Evolutionary conservation across 768 basidiomycete species (phyloP).

Genomic region (Pilatotrama ljubarskyi): DNA sequence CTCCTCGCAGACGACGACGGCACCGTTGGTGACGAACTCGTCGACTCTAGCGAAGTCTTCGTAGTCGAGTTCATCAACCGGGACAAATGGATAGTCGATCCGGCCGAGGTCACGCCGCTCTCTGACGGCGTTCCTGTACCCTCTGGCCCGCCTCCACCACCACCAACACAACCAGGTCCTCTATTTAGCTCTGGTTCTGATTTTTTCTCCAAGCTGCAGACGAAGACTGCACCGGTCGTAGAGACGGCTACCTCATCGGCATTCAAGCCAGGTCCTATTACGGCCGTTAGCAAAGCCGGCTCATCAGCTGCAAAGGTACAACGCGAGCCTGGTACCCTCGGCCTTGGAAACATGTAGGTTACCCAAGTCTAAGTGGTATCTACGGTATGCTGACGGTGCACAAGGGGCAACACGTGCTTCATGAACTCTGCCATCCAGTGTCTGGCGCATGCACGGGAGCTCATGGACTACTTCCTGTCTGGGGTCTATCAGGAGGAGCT

Average conservation of each 20-base stretch:
- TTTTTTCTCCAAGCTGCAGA: slow-evolving; percentile 45
- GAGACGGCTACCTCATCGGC: slow-evolving; percentile 15
- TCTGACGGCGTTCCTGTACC: neutral
- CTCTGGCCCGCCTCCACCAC: slow-evolving; percentile 6
- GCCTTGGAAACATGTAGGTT: slow-evolving; percentile 83
- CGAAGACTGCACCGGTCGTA: slow-evolving; percentile 8
- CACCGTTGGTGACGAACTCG: slow-evolving; percentile 57
- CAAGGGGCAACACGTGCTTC: slow-evolving; percentile 95
- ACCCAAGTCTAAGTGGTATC: neutral
- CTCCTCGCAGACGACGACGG: slow-evolving; percentile 47
- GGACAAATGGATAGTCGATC: slow-evolving; percentile 60
- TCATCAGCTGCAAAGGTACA: slow-evolving; percentile 30
- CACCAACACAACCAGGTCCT: slow-evolving; percentile 16
- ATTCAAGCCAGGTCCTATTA: slow-evolving; percentile 13
- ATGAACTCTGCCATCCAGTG: slow-evolving; percentile 99
- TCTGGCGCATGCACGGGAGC: slow-evolving; percentile 86
- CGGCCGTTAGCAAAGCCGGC: slow-evolving; percentile 13
- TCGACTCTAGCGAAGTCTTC: slow-evolving; percentile 67
- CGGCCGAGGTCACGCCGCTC: neutral
- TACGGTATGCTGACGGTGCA: slow-evolving; percentile 15
- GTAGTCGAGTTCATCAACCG: slow-evolving; percentile 70
- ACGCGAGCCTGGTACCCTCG: slow-evolving; percentile 75
- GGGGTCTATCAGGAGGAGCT: slow-evolving; percentile 84
- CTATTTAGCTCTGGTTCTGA: slow-evolving; percentile 54
- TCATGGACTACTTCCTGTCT: slow-evolving; percentile 89